phyloP scores from a whole-genome alignment of 768 basidiomycete genomes.

The Xerocomellus chrysenteron region DNA sequence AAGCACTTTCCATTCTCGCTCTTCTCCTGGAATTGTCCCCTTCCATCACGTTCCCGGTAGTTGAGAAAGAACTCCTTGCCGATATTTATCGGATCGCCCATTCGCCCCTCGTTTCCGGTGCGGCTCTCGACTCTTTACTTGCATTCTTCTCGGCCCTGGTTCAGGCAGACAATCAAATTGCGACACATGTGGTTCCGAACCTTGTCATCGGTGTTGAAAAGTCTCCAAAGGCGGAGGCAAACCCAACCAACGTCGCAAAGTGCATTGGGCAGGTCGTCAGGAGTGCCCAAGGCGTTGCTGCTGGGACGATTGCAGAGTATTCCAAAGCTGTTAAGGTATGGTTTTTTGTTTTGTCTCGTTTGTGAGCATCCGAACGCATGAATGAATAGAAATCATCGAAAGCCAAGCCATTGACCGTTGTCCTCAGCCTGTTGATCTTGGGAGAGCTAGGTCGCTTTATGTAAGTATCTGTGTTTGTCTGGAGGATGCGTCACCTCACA shows the following conservation, averaged over 20 bases:
- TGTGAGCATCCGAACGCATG: not conserved
- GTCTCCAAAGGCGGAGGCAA: constrained; percentile 54
- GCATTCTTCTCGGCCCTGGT: constrained; percentile 83
- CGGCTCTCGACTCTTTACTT: constrained; percentile 78
- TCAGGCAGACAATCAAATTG: constrained; percentile 77
- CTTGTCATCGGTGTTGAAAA: constrained; percentile 68
- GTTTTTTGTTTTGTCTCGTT: not conserved
- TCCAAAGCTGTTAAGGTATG: constrained; percentile 75
- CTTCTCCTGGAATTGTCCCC: constrained; percentile 71
- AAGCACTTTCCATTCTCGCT: constrained; percentile 63
- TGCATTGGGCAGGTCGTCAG: constrained; percentile 83
- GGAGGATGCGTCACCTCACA: not conserved
- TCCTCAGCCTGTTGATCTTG: constrained; percentile 82
- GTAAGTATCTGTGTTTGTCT: constrained; percentile 39
- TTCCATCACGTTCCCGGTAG: constrained; percentile 64
- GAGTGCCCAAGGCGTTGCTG: constrained; percentile 67
- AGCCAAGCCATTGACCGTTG: constrained; percentile 63
- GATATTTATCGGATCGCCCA: constrained; percentile 70
- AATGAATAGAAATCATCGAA: constrained; percentile 49
- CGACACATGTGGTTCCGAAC: constrained; percentile 77
- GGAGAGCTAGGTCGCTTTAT: constrained; percentile 92
- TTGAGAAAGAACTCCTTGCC: constrained; percentile 66
- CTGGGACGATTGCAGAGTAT: constrained; percentile 83
- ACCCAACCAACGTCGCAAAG: constrained; percentile 72
- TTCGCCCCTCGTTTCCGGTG: constrained; percentile 75